Conservation (phyloP, 495 filamentous ascomycete species). For the Aspergillus campestris region DNA sequence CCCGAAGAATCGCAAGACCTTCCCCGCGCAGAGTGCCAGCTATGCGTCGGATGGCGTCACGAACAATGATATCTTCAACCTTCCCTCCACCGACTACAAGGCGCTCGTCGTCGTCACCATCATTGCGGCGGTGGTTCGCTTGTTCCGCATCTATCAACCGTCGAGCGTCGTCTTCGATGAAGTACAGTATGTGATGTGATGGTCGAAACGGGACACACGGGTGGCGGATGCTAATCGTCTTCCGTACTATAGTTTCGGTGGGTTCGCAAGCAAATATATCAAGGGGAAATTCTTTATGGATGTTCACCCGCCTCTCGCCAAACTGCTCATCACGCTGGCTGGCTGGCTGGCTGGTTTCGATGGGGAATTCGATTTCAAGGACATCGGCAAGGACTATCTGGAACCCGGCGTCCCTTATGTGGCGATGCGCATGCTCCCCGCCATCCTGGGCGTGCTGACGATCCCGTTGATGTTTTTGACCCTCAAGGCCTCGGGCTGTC, state of each 20-base stretch:
- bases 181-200: constrained; percentile 68
- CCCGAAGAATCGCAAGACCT: constrained; percentile 33
- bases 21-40: constrained; percentile 16
- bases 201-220: too few relatives aligned
- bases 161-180: constrained; percentile 97
- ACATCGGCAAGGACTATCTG: constrained; percentile 97
- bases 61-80: constrained; percentile 44
- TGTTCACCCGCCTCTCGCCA: constrained; percentile 95
- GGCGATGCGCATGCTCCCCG: constrained; percentile 90
- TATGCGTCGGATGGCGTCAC: constrained; percentile 47
- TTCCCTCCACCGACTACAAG: constrained; percentile 76
- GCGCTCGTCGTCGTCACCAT: constrained; percentile 63
- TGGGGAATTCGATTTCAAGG: constrained; percentile 96
- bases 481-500: constrained; percentile 82
- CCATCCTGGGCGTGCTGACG: constrained; percentile 75
- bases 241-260: constrained; percentile 65
- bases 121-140: constrained; percentile 67
- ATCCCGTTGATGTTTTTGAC: constrained; percentile 92
- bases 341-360: constrained; percentile 94
- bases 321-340: constrained; percentile 88
- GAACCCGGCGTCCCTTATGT: constrained; percentile 95
- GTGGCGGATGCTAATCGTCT: too few relatives aligned
- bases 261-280: constrained; percentile 97
- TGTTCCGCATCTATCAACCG: constrained; percentile 95
- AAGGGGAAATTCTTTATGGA: constrained; percentile 99